Conservation (phyloP, 805 yeast species). For the Barnettozyma vustinii region DNA sequence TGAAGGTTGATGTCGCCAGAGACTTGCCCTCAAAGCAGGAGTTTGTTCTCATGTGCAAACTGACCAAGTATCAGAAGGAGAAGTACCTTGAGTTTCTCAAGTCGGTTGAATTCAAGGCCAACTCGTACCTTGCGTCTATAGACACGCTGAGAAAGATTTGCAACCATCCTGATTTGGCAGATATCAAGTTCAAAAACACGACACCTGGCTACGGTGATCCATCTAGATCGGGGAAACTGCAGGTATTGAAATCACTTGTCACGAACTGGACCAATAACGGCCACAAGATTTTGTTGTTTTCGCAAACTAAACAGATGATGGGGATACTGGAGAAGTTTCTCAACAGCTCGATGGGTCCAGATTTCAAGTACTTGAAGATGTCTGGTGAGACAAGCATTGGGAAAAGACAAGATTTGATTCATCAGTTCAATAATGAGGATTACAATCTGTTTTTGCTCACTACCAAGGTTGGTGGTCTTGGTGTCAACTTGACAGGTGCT, state of each 20-base stretch:
- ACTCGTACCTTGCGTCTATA: constrained; percentile 81
- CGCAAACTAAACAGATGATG: constrained; percentile 93
- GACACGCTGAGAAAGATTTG: constrained; percentile 89
- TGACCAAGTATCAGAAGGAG: constrained; percentile 70
- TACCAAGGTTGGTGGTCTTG: constrained; percentile 94
- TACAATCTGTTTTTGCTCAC: constrained; percentile 72
- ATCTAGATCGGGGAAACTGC: constrained; percentile 78
- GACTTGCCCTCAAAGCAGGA: constrained; percentile 92
- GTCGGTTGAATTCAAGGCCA: constrained; percentile 73
- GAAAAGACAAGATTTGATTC: constrained; percentile 73
- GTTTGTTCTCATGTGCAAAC: constrained; percentile 86
- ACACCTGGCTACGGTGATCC: constrained; percentile 48
- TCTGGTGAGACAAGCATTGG: constrained; percentile 88
- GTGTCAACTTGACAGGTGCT: constrained; percentile 92
- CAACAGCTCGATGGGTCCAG: constrained; percentile 28
- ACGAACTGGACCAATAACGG: constrained; percentile 72
- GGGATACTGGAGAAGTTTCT: constrained; percentile 75
- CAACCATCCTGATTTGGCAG: constrained; percentile 88
- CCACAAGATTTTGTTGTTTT: constrained; percentile 78
- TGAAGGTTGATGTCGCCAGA: constrained; percentile 91
- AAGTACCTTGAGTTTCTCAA: constrained; percentile 70
- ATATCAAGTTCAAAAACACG: constrained; percentile 31
- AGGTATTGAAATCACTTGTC: constrained; percentile 72
- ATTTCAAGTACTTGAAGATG: constrained; percentile 68
- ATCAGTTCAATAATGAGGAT: constrained; percentile 62